phyloP scores from a whole-genome alignment of 1,284 basidiomycete genomes.

The Thecaphora thlaspeos region DNA sequence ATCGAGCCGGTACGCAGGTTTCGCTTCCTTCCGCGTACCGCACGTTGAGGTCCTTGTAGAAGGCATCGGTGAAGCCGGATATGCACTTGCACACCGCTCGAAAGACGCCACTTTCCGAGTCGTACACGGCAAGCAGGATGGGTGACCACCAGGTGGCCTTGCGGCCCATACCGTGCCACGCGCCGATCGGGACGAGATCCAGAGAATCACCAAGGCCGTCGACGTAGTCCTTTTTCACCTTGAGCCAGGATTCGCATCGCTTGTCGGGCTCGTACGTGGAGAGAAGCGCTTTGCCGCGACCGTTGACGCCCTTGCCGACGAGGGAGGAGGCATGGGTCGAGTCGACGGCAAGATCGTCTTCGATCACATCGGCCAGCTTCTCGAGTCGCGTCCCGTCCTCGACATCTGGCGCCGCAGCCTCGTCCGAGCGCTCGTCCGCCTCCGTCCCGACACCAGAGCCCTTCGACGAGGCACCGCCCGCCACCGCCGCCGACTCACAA shows the following conservation, averaged over 20 bases:
- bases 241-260: slow-evolving; percentile 59
- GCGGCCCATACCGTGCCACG: slow-evolving; percentile 88
- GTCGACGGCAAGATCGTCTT: slow-evolving; percentile 42
- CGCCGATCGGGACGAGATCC: slow-evolving; percentile 58
- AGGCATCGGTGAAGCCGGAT: slow-evolving; percentile 79
- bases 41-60: slow-evolving; percentile 65
- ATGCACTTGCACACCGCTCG: slow-evolving; percentile 61
- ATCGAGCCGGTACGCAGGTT: slow-evolving; percentile 17
- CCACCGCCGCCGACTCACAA: slow-evolving; percentile 22
- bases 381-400: slow-evolving; percentile 8
- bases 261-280: slow-evolving; percentile 81
- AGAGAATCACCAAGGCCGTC: slow-evolving; percentile 64
- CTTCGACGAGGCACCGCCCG: no score
- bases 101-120: slow-evolving; percentile 68
- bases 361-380: slow-evolving; percentile 42
- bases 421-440: no score
- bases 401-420: slow-evolving; percentile 2
- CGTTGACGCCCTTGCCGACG: slow-evolving; percentile 41
- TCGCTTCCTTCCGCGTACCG: slow-evolving; percentile 25
- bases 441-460: no score
- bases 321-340: slow-evolving; percentile 3
- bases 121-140: slow-evolving; percentile 75
- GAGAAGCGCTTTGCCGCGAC: slow-evolving; percentile 69
- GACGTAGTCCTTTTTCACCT: slow-evolving; percentile 73
- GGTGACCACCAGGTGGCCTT: slow-evolving; percentile 93